Conservation (phyloP, 75 land plant species). For the Selaginella tamariscina region DNA sequence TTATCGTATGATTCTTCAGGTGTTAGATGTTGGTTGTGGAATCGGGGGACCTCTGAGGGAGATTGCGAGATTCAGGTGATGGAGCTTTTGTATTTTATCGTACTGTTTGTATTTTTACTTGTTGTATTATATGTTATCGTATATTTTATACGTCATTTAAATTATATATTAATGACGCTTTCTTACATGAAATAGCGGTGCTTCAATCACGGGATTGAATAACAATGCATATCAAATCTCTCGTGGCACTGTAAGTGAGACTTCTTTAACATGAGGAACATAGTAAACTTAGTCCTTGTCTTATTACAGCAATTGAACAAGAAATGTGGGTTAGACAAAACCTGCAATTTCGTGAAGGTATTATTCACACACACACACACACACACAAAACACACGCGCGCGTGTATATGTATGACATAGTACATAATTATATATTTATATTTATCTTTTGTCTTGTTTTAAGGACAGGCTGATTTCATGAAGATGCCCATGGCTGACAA, state of each 20-base stretch:
- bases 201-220: conserved; percentile 78
- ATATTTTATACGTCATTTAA: too few relatives aligned
- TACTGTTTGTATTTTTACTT: too few relatives aligned
- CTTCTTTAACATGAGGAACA: too few relatives aligned
- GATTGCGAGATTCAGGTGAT: conserved; percentile 81
- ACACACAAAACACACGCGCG: too few relatives aligned
- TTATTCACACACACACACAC: too few relatives aligned
- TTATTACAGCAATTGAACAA: conserved; percentile 54
- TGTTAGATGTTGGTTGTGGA: conserved; percentile 95
- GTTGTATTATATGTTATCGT: too few relatives aligned
- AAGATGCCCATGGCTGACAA: conserved; percentile 84
- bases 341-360: conserved; percentile 78
- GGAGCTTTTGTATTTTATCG: too few relatives aligned
- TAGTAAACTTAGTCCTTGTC: background rate
- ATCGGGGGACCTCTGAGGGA: conserved; percentile 95
- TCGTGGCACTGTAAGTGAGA: conserved; percentile 54
- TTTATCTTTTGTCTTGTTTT: background rate
- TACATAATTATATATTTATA: background rate
- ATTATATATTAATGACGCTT: too few relatives aligned
- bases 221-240: conserved; percentile 90
- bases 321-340: conserved; percentile 51
- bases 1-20: conserved; percentile 27
- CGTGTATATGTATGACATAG: too few relatives aligned
- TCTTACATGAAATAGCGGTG: conserved; percentile 50
- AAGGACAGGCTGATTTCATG: conserved; percentile 89